Evolutionary conservation across 768 basidiomycete species (phyloP), one percentile per base, ranked within the genome.

Genomic region (Stropharia rugosoannulata): DNA sequence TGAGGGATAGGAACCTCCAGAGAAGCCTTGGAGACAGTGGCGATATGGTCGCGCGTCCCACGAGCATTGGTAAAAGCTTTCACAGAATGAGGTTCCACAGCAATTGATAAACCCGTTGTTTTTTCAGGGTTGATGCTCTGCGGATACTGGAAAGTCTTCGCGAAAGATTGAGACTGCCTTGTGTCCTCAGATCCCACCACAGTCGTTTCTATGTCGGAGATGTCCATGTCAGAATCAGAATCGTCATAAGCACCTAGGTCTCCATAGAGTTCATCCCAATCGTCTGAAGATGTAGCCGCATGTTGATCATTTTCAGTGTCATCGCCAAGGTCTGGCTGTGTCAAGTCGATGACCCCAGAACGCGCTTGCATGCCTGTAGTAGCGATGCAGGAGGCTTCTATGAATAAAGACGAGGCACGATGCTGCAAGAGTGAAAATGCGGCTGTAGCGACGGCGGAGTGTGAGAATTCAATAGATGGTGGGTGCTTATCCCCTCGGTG

Each of bases 351-450:
- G 5, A 55, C 37, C 25, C 41, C 36, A 38, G 29, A 15, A 29
- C 15, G 54, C 27, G 27, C 25, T 27, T 15, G 42, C 9, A 25
- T 38, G 22, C 4, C 19, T 38, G 27, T 32, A 10, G 52, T 15
- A 46, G 19, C 15, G 13, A 15, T 11, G n/a, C 36, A 18, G 18
- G 18, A 52, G 32, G 51, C 12, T 36, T 38, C 39, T 22, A 42
- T 36, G 39, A 52, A 59, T 39, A 59, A 38, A 19, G 8, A 27
- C 6, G 39, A 11, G 13, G 39, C 51, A 47, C 54, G 48, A 16
- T 51, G 44, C 41, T 47, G 44, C 39, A 61, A 27, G 25, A 61
- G 53, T 12, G 60, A 55, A 49, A 52, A 61, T n/a, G 60, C 60
- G 32, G 49, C 57, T 5, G 45, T 51, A 16, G 60, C 60, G 37